phyloP scores from a whole-genome alignment of 2,329 filamentous ascomycete genomes.

The Colletotrichum sp. region DNA sequence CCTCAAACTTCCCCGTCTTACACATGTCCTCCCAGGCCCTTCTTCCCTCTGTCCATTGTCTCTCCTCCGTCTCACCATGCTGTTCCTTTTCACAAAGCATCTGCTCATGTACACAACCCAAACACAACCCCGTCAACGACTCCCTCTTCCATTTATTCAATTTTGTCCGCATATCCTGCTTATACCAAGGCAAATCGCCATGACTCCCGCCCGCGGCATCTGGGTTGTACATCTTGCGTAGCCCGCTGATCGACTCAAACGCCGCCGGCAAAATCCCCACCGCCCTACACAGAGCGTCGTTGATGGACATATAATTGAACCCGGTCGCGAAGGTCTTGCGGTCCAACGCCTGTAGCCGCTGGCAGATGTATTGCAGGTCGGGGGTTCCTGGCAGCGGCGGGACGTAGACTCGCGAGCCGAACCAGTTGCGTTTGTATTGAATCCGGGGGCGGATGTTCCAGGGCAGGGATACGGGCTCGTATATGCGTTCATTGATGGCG shows the following conservation, averaged over 20 bases:
- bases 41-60: not conserved
- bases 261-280: not conserved
- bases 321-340: not conserved
- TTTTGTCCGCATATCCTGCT: not conserved
- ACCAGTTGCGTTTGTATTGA: not conserved
- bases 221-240: not conserved
- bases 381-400: not conserved
- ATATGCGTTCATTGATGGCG: not conserved
- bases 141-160: not conserved
- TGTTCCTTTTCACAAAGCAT: not conserved
- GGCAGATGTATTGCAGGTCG: not conserved
- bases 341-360: not conserved
- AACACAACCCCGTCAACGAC: not conserved
- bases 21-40: accelerated
- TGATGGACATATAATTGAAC: not conserved
- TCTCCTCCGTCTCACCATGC: not conserved
- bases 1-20: not conserved
- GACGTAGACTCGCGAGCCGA: not conserved
- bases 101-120: conserved; percentile 1
- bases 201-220: not conserved
- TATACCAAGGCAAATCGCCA: not conserved
- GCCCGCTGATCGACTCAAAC: not conserved
- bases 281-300: not conserved
- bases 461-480: not conserved
- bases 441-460: not conserved